A percentile compares a stretch with the other conserved stretches of the same genome.
These are phyloP conservation scores for Curvularia spicifera DNA, from an alignment of 2,329 filamentous ascomycete species.

Conservation along the genomic window DNA sequence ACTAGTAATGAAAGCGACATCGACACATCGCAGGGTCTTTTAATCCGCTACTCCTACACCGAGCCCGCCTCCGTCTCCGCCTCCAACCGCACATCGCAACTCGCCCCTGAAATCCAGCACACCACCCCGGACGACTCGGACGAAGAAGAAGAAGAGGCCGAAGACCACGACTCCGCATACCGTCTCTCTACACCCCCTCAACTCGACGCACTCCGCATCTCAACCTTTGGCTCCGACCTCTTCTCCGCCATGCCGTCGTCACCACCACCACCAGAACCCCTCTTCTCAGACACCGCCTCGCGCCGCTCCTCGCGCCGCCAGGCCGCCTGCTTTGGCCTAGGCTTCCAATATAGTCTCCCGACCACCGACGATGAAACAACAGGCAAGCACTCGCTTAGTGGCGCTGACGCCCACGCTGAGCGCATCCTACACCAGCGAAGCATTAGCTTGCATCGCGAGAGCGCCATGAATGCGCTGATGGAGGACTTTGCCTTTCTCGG, in stretches of 20 bases:
- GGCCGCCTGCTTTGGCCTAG: slow-evolving; percentile 41
- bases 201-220: slow-evolving; percentile 35
- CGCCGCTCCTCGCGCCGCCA: slow-evolving; percentile 33
- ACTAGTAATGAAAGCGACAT: slow-evolving; percentile 41
- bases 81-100: slow-evolving; percentile 7
- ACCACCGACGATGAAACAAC: slow-evolving; percentile 28
- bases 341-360: slow-evolving; percentile 46
- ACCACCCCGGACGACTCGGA: neutral
- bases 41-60: slow-evolving; percentile 28
- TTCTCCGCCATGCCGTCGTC: slow-evolving; percentile 34
- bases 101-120: slow-evolving; percentile 14
- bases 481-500: slow-evolving; percentile 45
- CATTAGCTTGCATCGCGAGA: slow-evolving; percentile 28
- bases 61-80: slow-evolving; percentile 9
- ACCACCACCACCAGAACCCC: slow-evolving; percentile 7
- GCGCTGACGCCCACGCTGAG: slow-evolving; percentile 11
- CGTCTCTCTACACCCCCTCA: slow-evolving; percentile 31
- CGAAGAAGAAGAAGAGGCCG: slow-evolving; percentile 4
- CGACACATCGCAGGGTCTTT: slow-evolving; percentile 31
- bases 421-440: neutral
- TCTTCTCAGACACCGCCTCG: slow-evolving; percentile 21
- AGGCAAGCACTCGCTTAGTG: slow-evolving; percentile 39
- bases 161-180: slow-evolving; percentile 11
- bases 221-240: slow-evolving; percentile 38
- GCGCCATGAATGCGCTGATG: slow-evolving; percentile 36